Conservation (phyloP, 805 yeast genomes). For the Nakazawaea ernobii region DNA sequence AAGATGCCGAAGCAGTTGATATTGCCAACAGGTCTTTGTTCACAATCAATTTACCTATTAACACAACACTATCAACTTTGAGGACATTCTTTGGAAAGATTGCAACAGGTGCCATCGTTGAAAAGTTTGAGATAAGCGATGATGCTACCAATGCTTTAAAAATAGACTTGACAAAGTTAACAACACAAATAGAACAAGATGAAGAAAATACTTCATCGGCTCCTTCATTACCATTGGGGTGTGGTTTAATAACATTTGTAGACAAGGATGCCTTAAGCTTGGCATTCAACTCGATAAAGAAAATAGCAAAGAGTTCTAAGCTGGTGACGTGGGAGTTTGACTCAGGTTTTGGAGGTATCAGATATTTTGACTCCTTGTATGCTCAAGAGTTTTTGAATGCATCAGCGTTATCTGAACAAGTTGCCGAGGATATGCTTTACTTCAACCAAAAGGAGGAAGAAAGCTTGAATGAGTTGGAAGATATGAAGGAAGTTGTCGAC, state of each 20-base stretch:
- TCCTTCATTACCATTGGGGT: slow-evolving; percentile 59
- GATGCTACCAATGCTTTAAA: slow-evolving; percentile 38
- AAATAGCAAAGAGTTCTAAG: slow-evolving; percentile 26
- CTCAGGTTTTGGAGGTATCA: slow-evolving; percentile 10
- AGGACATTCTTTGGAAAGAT: slow-evolving; percentile 53
- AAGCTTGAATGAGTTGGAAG: slow-evolving; percentile 47
- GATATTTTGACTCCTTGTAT: slow-evolving; percentile 6
- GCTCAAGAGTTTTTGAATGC: slow-evolving; percentile 31
- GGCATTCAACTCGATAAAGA: slow-evolving; percentile 59
- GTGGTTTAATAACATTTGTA: slow-evolving; percentile 68
- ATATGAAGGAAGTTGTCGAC: slow-evolving; percentile 63
- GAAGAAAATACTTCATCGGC: slow-evolving; percentile 22
- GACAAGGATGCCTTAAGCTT: slow-evolving; percentile 64
- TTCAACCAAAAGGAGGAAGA: slow-evolving; percentile 69
- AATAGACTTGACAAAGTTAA: slow-evolving; percentile 50
- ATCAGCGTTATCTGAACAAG: slow-evolving; percentile 45
- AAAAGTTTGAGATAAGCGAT: slow-evolving; percentile 28
- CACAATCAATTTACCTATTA: slow-evolving; percentile 68
- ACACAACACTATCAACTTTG: slow-evolving; percentile 45
- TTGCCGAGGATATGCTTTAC: slow-evolving; percentile 54
- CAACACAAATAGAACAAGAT: slow-evolving; percentile 45
- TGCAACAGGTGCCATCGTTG: slow-evolving; percentile 62
- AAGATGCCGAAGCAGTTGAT: slow-evolving; percentile 33
- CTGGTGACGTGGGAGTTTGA: slow-evolving; percentile 27
- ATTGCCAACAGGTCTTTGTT: slow-evolving; percentile 57